phyloP scores from a whole-genome alignment of 1,284 basidiomycete genomes.

The Grifola frondosa region DNA sequence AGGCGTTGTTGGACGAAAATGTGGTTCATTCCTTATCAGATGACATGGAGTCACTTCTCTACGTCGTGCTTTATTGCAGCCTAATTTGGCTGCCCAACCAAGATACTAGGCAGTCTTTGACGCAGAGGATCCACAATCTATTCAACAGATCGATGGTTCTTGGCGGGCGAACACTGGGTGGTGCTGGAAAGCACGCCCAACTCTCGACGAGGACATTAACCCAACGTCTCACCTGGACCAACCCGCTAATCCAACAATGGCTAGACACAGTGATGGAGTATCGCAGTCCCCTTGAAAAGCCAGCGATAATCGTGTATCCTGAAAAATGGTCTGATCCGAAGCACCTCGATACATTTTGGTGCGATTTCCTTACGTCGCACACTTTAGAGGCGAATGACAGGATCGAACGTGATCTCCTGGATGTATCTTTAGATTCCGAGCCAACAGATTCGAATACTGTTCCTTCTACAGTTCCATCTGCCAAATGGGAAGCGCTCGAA shows the following conservation, averaged over 20 bases:
- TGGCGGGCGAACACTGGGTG: too few relatives aligned
- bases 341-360: not conserved
- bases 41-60: slow-evolving; percentile 17
- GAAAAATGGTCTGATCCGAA: not conserved
- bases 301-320: too few relatives aligned
- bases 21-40: slow-evolving; percentile 5
- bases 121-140: too few relatives aligned
- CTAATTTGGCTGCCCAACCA: slow-evolving; percentile 5
- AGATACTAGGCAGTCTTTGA: not conserved
- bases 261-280: slow-evolving; percentile 10
- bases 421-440: too few relatives aligned
- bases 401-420: too few relatives aligned
- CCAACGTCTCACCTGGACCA: not conserved
- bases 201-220: not conserved
- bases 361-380: not conserved
- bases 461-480: too few relatives aligned
- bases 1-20: not conserved
- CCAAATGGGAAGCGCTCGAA: too few relatives aligned
- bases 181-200: slow-evolving; percentile 2
- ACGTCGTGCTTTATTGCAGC: slow-evolving; percentile 15
- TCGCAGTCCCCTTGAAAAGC: not conserved
- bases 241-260: slow-evolving; percentile 4
- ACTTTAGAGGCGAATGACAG: not conserved
- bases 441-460: too few relatives aligned
- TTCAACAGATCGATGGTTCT: too few relatives aligned